Conservation (phyloP, 345 rosid genomes). For the Hibiscus syriacus region DNA sequence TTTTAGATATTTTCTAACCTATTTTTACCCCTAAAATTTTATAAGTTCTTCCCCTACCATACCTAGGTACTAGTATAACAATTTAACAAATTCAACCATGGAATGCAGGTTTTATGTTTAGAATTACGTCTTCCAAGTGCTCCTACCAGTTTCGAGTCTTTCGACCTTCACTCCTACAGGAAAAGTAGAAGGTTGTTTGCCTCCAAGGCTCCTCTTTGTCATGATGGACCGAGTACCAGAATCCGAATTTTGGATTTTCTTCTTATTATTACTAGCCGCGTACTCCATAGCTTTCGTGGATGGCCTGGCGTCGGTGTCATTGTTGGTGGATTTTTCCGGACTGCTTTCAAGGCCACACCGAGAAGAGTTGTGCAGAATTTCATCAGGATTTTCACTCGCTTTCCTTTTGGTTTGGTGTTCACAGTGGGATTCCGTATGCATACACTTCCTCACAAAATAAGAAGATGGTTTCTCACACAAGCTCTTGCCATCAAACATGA, state of each 20-base stretch:
- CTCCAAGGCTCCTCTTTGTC: not conserved
- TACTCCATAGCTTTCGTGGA: slow-evolving; percentile 1
- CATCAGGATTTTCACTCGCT: slow-evolving; percentile 19
- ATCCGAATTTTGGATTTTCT: slow-evolving; percentile 11
- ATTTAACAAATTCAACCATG: not conserved
- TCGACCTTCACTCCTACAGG: slow-evolving; percentile 15
- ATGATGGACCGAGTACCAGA: slow-evolving; percentile 2
- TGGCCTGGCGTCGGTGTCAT: slow-evolving; percentile 2
- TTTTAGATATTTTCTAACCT: too few relatives aligned
- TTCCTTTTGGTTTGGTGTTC: slow-evolving; percentile 23
- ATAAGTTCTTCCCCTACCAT: too few relatives aligned
- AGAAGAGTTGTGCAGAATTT: slow-evolving; percentile 12
- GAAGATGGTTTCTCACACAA: slow-evolving; percentile 65
- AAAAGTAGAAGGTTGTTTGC: slow-evolving; percentile 9
- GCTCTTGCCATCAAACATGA: slow-evolving; percentile 45
- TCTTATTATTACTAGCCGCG: not conserved
- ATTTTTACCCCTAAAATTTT: too few relatives aligned
- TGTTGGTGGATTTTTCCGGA: slow-evolving; percentile 12
- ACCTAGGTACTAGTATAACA: too few relatives aligned
- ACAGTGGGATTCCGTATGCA: slow-evolving; percentile 22
- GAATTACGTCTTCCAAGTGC: not conserved
- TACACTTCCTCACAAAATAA: slow-evolving; percentile 48
- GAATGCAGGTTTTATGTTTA: not conserved
- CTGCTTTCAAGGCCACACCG: slow-evolving; percentile 16
- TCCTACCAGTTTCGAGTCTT: slow-evolving; percentile 23